A percentile compares a stretch with the other conserved stretches of the same genome.
Conservation (phyloP, 768 basidiomycete genomes). For the Trametes cingulata region DNA sequence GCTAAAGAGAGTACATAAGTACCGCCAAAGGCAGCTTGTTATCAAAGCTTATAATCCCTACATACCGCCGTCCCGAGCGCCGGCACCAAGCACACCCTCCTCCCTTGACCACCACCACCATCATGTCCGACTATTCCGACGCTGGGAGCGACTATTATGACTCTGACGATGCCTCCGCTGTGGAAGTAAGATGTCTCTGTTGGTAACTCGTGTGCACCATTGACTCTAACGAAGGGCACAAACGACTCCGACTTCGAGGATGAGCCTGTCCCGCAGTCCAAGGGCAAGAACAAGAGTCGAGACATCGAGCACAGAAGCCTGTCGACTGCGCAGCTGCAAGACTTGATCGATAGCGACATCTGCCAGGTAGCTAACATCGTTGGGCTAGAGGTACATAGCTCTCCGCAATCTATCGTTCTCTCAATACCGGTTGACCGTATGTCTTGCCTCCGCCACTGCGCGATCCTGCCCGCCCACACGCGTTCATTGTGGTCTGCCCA, state of each 20-base stretch:
- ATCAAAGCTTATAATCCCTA: not conserved
- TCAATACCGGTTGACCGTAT: slow-evolving; percentile 5
- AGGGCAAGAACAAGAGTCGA: slow-evolving; percentile 28
- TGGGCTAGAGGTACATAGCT: slow-evolving; percentile 31
- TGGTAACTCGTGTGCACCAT: not conserved
- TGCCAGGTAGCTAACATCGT: slow-evolving; percentile 30
- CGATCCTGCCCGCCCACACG: not conserved
- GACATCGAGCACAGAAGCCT: slow-evolving; percentile 27
- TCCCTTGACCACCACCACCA: slow-evolving; percentile 10
- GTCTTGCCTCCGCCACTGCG: not conserved
- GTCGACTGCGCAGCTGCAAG: slow-evolving; percentile 26
- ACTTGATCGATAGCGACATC: slow-evolving; percentile 27
- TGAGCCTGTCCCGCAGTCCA: slow-evolving; percentile 21
- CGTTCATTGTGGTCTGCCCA: slow-evolving; percentile 30
- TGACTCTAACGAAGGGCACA: slow-evolving; percentile 19
- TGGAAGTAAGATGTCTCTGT: slow-evolving; percentile 21
- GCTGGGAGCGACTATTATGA: slow-evolving; percentile 29
- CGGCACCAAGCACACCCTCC: not conserved
- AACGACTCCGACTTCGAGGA: slow-evolving; percentile 28
- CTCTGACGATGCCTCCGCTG: slow-evolving; percentile 23
- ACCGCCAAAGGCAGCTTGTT: not conserved
- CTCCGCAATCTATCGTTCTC: slow-evolving; percentile 8
- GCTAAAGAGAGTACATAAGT: too few relatives aligned
- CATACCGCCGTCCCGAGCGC: not conserved
- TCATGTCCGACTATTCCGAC: slow-evolving; percentile 34